These are phyloP conservation scores for Fusarium sarcochroum DNA, from an alignment of 2,329 filamentous ascomycete genomes.

Conservation along the genomic window DNA sequence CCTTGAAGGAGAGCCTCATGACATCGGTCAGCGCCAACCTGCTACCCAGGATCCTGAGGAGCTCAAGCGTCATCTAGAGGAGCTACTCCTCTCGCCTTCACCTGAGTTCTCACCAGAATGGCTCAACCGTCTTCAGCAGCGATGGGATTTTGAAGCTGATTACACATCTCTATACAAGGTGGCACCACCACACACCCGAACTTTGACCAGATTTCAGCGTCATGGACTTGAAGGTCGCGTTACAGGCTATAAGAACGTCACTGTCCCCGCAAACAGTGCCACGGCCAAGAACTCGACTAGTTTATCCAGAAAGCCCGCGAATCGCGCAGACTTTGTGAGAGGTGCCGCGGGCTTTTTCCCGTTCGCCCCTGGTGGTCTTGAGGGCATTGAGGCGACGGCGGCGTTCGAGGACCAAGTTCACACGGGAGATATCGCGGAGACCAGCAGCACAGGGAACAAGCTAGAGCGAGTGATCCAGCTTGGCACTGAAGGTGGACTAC, in stretches of 20 bases:
- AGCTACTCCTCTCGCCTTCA: conserved; percentile 84
- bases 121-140: conserved; percentile 90
- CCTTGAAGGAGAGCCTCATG: conserved; percentile 44
- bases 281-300: conserved; percentile 97
- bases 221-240: conserved; percentile 94
- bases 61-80: conserved; percentile 79
- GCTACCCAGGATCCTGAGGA: conserved; percentile 65
- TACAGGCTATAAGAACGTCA: conserved; percentile 94
- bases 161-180: conserved; percentile 88
- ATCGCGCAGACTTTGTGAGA: conserved; percentile 89
- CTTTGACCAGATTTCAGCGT: conserved; percentile 91
- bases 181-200: conserved; percentile 91
- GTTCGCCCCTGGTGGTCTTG: conserved; percentile 91
- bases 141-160: conserved; percentile 86
- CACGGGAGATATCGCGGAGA: conserved; percentile 60
- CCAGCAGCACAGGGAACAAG: conserved; percentile 64
- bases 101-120: conserved; percentile 85
- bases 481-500: conserved; percentile 79
- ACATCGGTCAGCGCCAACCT: conserved; percentile 32
- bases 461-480: conserved; percentile 92
- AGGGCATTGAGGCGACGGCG: conserved; percentile 87
- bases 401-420: conserved; percentile 84
- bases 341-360: conserved; percentile 95
- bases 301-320: conserved; percentile 86
- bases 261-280: conserved; percentile 87